These are phyloP conservation scores for Agrostemma githago DNA, from an alignment of 148 eudicot genomes.

Conservation along the genomic window DNA sequence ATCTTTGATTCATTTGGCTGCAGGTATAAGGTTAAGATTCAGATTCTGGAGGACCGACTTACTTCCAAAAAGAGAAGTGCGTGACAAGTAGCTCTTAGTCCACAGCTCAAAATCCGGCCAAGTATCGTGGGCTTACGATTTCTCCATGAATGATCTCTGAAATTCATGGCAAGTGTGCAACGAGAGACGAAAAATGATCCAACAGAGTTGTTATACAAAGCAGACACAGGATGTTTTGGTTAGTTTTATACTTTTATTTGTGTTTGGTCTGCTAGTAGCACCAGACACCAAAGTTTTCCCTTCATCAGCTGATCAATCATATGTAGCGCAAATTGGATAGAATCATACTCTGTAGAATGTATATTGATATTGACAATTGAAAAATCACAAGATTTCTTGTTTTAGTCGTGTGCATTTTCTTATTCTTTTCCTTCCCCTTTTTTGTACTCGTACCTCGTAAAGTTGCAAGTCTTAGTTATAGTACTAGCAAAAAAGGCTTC, in stretches of 20 bases:
- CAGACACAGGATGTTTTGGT: background rate
- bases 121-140: background rate
- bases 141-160: background rate
- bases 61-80: conserved; percentile 72
- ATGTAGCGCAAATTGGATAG: background rate
- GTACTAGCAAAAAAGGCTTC: too few relatives aligned
- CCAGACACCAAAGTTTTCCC: background rate
- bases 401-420: background rate
- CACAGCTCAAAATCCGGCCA: background rate
- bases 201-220: background rate
- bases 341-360: background rate
- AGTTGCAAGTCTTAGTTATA: too few relatives aligned
- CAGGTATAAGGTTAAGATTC: conserved; percentile 55
- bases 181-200: background rate
- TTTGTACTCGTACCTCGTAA: too few relatives aligned
- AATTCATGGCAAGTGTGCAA: background rate
- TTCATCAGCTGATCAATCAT: background rate
- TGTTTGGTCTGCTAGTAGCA: background rate
- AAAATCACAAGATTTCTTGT: background rate
- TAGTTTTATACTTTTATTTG: background rate
- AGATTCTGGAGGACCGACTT: conserved; percentile 72
- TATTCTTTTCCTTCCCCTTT: too few relatives aligned
- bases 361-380: background rate
- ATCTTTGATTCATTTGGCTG: conserved; percentile 14
- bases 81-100: conserved; percentile 43